These are phyloP conservation scores for Chionographis japonica DNA, from an alignment of 106 monocot species.

Conservation along the genomic window DNA sequence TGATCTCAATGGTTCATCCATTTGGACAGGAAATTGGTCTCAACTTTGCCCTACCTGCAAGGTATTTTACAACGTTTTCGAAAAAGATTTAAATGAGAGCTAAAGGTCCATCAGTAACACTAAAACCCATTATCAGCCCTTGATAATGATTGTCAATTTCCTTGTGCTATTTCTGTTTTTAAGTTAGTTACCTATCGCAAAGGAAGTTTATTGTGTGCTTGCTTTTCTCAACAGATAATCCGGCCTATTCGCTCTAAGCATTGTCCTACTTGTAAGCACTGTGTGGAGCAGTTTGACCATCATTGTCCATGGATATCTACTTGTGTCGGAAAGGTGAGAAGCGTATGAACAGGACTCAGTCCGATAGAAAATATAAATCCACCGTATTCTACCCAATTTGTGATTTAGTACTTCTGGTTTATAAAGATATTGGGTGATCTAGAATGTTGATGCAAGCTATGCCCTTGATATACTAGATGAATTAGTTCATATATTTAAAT, in stretches of 20 bases:
- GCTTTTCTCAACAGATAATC: constrained; percentile 53
- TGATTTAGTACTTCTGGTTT: too few relatives aligned
- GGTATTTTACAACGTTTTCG: constrained; percentile 22
- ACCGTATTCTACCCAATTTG: too few relatives aligned
- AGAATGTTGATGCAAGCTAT: too few relatives aligned
- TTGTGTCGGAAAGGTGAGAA: constrained; percentile 91
- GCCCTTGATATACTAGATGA: too few relatives aligned
- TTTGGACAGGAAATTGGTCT: constrained; percentile 84
- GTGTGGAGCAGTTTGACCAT: constrained; percentile 96
- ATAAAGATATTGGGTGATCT: too few relatives aligned
- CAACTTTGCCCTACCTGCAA: constrained; percentile 93
- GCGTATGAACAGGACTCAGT: neutral
- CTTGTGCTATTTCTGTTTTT: neutral
- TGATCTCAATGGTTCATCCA: constrained; percentile 53
- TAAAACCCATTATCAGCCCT: neutral
- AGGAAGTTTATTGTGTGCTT: neutral
- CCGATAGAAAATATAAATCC: too few relatives aligned
- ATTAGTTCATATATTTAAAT: too few relatives aligned
- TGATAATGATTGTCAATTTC: neutral
- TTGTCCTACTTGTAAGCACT: constrained; percentile 76
- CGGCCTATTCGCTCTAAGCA: constrained; percentile 92
- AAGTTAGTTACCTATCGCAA: neutral
- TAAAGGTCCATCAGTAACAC: neutral
- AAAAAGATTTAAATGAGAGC: neutral
- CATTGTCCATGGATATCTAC: constrained; percentile 97